These are phyloP conservation scores for Solanum clarkiae DNA, from an alignment of 257 asterid species.

Conservation along the genomic window DNA sequence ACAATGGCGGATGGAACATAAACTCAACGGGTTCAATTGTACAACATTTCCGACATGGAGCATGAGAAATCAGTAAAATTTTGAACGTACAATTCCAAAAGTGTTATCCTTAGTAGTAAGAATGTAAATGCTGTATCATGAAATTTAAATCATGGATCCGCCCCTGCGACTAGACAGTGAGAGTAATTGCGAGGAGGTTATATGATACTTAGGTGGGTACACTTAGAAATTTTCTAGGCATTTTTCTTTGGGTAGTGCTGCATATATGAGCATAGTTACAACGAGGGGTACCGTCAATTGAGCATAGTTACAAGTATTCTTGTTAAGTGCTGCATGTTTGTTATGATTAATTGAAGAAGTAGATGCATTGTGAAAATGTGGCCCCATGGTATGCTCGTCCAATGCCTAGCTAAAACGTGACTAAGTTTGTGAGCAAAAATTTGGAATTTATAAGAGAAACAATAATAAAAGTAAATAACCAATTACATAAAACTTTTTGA, in stretches of 20 bases:
- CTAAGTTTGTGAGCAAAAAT: background rate
- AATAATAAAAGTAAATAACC: background rate
- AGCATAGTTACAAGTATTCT: background rate
- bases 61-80: background rate
- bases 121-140: background rate
- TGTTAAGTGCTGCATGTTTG: background rate
- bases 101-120: background rate
- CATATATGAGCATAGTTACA: background rate
- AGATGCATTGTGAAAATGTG: background rate
- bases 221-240: background rate
- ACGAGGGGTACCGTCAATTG: background rate
- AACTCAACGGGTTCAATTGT: background rate
- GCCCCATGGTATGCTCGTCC: background rate
- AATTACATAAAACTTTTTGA: background rate
- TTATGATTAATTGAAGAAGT: background rate
- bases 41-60: background rate
- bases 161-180: background rate
- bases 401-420: background rate
- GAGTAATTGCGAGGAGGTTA: background rate
- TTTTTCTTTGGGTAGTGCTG: background rate
- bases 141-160: background rate
- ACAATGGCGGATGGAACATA: background rate
- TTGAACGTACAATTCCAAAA: background rate
- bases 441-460: background rate
- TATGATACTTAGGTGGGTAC: background rate